Evolutionary conservation across 1,139 yeast species (phyloP).

Genomic region (Nadsonia starkeyi-henricii): DNA sequence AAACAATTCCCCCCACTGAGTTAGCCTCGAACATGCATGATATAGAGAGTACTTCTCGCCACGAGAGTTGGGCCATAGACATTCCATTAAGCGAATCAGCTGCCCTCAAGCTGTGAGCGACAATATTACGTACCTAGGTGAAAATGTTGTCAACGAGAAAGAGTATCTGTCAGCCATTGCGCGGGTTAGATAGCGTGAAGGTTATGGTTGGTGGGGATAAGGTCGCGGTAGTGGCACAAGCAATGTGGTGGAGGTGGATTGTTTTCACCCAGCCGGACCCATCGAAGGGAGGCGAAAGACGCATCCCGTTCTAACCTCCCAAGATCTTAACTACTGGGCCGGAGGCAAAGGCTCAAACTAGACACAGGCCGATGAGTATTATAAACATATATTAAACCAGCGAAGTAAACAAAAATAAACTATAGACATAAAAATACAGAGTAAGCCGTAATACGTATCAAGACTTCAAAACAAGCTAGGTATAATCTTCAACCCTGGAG

Average conservation of each 20-base stretch:
- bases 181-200: background rate
- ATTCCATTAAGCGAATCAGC: background rate
- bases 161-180: slow-evolving; percentile 95
- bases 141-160: slow-evolving; percentile 88
- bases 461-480: too few relatives aligned
- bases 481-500: too few relatives aligned
- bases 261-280: slow-evolving; percentile 1
- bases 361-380: too few relatives aligned
- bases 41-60: background rate
- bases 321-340: too few relatives aligned
- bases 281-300: background rate
- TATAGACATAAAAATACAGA: too few relatives aligned
- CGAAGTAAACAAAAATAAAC: too few relatives aligned
- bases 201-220: slow-evolving; percentile 1
- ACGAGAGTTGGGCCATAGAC: background rate
- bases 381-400: too few relatives aligned
- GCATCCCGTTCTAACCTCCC: background rate
- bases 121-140: slow-evolving; percentile 92
- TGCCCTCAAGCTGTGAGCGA: slow-evolving; percentile 11
- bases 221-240: background rate
- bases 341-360: too few relatives aligned
- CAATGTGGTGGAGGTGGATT: slow-evolving; percentile 5
- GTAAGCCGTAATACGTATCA: too few relatives aligned
- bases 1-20: background rate
- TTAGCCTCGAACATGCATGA: too few relatives aligned